A percentile compares a stretch with the other conserved stretches of the same genome.
Evolutionary conservation across 208 protist species (phyloP).

Genomic region (Trypanosoma congolense): DNA sequence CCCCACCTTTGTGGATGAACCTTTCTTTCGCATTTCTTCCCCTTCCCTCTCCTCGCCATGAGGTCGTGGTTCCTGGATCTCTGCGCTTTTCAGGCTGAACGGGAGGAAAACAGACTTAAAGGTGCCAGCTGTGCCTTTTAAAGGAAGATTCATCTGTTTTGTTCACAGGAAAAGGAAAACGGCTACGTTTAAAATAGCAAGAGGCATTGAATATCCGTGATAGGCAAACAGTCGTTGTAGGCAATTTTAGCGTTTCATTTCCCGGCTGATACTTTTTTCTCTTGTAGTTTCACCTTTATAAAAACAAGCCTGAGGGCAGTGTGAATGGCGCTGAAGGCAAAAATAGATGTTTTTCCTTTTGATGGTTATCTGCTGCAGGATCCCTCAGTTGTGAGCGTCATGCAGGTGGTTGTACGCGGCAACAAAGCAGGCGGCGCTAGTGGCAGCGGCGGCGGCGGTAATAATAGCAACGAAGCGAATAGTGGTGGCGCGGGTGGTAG

Average conservation of each 20-base stretch:
- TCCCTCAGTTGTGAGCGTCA: constrained; percentile 23
- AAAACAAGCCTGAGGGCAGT: not conserved
- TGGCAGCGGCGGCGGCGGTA: constrained; percentile 3
- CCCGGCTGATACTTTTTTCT: not conserved
- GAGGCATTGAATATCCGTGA: too few relatives aligned
- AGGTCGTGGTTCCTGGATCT: too few relatives aligned
- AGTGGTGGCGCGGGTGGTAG: constrained; percentile 4
- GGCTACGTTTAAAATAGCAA: too few relatives aligned
- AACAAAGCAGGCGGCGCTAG: constrained; percentile 4
- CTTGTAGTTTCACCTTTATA: not conserved
- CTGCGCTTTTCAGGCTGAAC: too few relatives aligned
- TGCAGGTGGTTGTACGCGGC: constrained; percentile 17
- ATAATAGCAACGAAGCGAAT: constrained; percentile 1
- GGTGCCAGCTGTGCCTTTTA: too few relatives aligned
- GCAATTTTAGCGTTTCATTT: not conserved
- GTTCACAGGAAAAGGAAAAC: too few relatives aligned
- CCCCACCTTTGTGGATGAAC: too few relatives aligned
- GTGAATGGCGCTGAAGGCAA: constrained; percentile 56
- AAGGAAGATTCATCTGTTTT: too few relatives aligned
- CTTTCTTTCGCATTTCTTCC: too few relatives aligned
- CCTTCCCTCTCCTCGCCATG: too few relatives aligned
- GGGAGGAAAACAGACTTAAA: too few relatives aligned
- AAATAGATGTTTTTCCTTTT: constrained; percentile 80
- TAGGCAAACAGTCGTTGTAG: too few relatives aligned
- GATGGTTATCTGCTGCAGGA: constrained; percentile 59